Evolutionary conservation across 192 early-diverging fungal species (phyloP), one percentile per base, ranked within the genome.

Genomic region (Chytriomyces confervae): DNA sequence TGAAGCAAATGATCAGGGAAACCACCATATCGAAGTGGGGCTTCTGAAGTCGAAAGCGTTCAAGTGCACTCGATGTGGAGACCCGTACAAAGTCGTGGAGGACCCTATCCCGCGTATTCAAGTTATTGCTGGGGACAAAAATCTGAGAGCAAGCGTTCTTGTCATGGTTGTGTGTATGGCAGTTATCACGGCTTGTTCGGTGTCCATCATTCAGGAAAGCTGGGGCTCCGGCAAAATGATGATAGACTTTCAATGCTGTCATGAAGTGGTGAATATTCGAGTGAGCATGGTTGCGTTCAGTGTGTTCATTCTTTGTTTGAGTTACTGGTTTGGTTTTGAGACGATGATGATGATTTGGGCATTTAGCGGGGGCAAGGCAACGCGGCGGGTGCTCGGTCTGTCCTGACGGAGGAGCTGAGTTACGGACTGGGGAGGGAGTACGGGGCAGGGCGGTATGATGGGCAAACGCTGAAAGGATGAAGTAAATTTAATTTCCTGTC

Each of bases 11-110:
- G 2, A 36, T 36, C 36, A 36, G 36, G 36, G 36, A 36, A 36
- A 36, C 36, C 36, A 36, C 36, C 36, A 36, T 36, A 1, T 36
- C 36, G 36, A 36, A 36, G 36, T 36, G 36, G 36, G 2, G 36
- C 47, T 53, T 36, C 45, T 71, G 27, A 46, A 18, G 23, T 51
- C 80, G n/a, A 20, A 43, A 9, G 49, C 18, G 9, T 82, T 84
- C 71, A 27, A 65, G 24, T 87, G 84, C 77, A 82, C 82, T 16
- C 82, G 86, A 27, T 86, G 85, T 61, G n/a, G 62, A 5, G 77
- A 84, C 46, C 67, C 77, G 5, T 85, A 85, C 63, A 47, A 47
- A 7, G 76, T 75, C 1, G 61, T 63, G 2, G 65, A 76, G 65
- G 45, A 10, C 16, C 81, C 78, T 0, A 61, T 84, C 24, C 80